Percentiles rank a stretch among this genome's conserved stretches.
Conservation (phyloP, 2,329 filamentous ascomycete genomes). For the Sporothrix brunneoviolacea region DNA sequence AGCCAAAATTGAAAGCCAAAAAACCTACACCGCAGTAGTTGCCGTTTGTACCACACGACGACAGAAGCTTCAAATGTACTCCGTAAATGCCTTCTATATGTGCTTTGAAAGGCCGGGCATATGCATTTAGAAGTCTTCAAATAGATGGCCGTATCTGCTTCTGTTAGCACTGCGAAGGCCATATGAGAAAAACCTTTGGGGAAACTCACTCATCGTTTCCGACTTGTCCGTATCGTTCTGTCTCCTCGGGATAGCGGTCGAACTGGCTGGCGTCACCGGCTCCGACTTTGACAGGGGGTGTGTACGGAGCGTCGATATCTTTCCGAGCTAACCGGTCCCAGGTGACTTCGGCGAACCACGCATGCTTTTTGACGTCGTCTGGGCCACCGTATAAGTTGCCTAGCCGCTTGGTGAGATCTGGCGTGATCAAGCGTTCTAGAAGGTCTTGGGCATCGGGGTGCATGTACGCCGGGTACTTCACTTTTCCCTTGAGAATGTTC, state of each 20-base stretch:
- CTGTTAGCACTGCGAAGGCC: not conserved
- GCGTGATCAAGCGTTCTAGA: conserved; percentile 85
- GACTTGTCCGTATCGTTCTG: conserved; percentile 75
- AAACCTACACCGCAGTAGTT: not conserved
- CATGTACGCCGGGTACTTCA: conserved; percentile 96
- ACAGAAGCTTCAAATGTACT: not conserved
- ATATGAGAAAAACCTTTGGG: not conserved
- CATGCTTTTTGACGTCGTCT: conserved; percentile 87
- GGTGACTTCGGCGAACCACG: conserved; percentile 96
- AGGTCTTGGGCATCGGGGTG: conserved; percentile 91
- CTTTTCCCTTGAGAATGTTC: conserved; percentile 90
- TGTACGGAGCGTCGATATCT: conserved; percentile 97
- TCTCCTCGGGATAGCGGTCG: conserved; percentile 95
- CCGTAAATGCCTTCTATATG: too few species aligned
- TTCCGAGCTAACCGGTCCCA: conserved; percentile 93
- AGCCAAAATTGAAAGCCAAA: not conserved
- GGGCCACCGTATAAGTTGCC: conserved; percentile 90
- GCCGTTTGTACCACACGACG: not conserved
- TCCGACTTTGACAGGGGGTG: conserved; percentile 88
- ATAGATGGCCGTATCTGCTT: conserved; percentile 63
- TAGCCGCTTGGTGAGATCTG: conserved; percentile 87
- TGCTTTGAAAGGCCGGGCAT: too few species aligned
- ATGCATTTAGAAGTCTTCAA: conserved; percentile 59
- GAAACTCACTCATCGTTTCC: conserved; percentile 78
- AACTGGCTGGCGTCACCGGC: conserved; percentile 95